Conservation (phyloP, 2,329 filamentous ascomycete species). For the Aspergillus flavus region DNA sequence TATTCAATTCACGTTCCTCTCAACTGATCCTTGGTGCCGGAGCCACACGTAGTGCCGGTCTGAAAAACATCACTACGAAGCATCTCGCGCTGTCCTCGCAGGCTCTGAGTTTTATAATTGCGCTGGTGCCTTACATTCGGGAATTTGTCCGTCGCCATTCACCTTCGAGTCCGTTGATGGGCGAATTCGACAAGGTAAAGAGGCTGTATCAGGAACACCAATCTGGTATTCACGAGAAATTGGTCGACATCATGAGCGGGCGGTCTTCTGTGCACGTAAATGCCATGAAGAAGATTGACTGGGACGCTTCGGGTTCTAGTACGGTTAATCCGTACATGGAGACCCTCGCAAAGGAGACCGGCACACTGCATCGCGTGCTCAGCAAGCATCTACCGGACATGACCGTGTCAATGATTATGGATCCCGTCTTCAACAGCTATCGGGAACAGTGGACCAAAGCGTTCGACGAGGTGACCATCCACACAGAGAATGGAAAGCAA, state of each 20-base stretch:
- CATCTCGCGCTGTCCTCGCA: slow-evolving; percentile 91
- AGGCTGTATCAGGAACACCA: slow-evolving; percentile 86
- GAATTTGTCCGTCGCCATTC: slow-evolving; percentile 85
- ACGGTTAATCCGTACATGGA: slow-evolving; percentile 77
- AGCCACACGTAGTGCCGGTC: slow-evolving; percentile 80
- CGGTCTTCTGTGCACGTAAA: slow-evolving; percentile 74
- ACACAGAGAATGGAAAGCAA: slow-evolving; percentile 68
- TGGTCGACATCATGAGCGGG: slow-evolving; percentile 88
- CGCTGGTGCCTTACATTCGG: slow-evolving; percentile 83
- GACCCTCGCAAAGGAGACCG: slow-evolving; percentile 81
- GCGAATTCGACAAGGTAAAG: slow-evolving; percentile 86
- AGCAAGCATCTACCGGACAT: slow-evolving; percentile 78
- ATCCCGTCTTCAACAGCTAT: slow-evolving; percentile 80
- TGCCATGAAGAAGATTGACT: slow-evolving; percentile 73
- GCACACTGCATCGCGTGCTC: slow-evolving; percentile 79
- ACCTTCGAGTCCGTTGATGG: slow-evolving; percentile 62
- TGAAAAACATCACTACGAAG: slow-evolving; percentile 96
- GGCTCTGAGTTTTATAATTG: slow-evolving; percentile 82
- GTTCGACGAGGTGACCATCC: slow-evolving; percentile 66
- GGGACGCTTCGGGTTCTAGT: slow-evolving; percentile 60
- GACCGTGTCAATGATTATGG: slow-evolving; percentile 80
- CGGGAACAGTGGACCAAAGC: slow-evolving; percentile 75
- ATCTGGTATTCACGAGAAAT: slow-evolving; percentile 85
- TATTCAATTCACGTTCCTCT: slow-evolving; percentile 96
- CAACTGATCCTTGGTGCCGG: slow-evolving; percentile 95